Percentiles rank a stretch among this genome's conserved stretches.
Conservation (phyloP, 2,329 filamentous ascomycete genomes). For the Colletotrichum spaethianum region DNA sequence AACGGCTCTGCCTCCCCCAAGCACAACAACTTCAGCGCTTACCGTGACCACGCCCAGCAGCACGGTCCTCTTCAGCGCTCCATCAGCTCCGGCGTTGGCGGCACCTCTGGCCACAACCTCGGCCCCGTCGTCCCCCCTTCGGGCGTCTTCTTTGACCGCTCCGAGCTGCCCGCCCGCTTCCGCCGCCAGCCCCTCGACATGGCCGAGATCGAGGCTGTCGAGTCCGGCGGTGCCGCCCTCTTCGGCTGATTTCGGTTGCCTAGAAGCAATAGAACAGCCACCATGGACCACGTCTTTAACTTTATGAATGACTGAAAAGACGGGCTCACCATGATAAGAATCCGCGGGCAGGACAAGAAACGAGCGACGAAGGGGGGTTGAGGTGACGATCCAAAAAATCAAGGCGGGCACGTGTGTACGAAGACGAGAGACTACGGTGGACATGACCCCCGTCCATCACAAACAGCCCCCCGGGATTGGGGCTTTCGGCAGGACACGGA, state of each 20-base stretch:
- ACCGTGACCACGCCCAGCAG: conserved; percentile 84
- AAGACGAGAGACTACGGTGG: conserved; percentile 5
- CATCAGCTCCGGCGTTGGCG: conserved; percentile 69
- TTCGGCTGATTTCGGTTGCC: conserved; percentile 56
- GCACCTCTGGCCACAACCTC: conserved; percentile 76
- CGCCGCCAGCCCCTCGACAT: conserved; percentile 79
- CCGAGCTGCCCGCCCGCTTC: conserved; percentile 89
- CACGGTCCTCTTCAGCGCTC: conserved; percentile 80
- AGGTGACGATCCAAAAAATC: neutral
- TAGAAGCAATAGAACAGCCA: neutral
- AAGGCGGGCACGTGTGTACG: neutral
- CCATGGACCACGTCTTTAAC: neutral
- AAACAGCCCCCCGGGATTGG: conserved; percentile 4
- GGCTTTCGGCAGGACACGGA: conserved; percentile 25
- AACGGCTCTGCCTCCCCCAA: conserved; percentile 54
- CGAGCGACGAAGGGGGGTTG: conserved; percentile 7
- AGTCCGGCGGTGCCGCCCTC: conserved; percentile 86
- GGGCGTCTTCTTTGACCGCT: conserved; percentile 90
- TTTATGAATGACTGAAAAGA: conserved; percentile 9
- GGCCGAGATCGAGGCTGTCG: conserved; percentile 94
- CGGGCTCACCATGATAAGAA: neutral
- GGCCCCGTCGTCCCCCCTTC: conserved; percentile 79
- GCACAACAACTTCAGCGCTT: conserved; percentile 78
- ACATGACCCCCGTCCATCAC: neutral
- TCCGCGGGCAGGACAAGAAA: conserved; percentile 10